Percentiles rank a stretch among this genome's conserved stretches.
Conservation (phyloP, 2,329 filamentous ascomycete genomes). For the Aspergillus sp. region DNA sequence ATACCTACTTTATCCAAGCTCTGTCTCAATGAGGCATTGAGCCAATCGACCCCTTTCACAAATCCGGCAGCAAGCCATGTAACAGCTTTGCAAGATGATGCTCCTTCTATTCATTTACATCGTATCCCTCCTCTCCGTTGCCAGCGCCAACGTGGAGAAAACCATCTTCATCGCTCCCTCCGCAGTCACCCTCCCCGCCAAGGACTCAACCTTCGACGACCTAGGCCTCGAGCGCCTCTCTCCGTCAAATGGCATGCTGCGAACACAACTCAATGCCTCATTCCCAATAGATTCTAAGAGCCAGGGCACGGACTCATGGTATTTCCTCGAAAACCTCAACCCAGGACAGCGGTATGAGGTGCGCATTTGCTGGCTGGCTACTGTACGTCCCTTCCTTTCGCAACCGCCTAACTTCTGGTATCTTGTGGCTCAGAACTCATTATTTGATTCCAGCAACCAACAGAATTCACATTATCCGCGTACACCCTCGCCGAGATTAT, state of each 20-base stretch:
- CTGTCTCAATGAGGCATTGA: not conserved
- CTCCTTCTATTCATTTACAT: slow-evolving; percentile 15
- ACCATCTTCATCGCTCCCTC: slow-evolving; percentile 77
- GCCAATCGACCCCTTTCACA: not conserved
- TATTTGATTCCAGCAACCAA: slow-evolving; percentile 69
- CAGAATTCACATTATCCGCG: slow-evolving; percentile 69
- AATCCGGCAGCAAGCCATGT: not conserved
- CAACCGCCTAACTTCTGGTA: not conserved
- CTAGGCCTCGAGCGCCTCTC: slow-evolving; percentile 67
- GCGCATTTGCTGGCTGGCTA: slow-evolving; percentile 89
- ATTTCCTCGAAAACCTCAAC: slow-evolving; percentile 69
- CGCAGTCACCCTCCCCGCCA: slow-evolving; percentile 55
- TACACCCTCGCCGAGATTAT: slow-evolving; percentile 63
- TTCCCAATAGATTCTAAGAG: slow-evolving; percentile 59
- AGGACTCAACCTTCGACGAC: slow-evolving; percentile 57
- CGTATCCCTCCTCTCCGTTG: slow-evolving; percentile 19
- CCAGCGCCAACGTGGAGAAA: slow-evolving; percentile 80
- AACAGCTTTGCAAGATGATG: slow-evolving; percentile 16
- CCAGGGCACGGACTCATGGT: slow-evolving; percentile 71
- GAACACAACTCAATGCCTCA: slow-evolving; percentile 64
- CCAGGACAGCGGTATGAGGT: slow-evolving; percentile 81
- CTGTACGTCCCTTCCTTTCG: slow-evolving; percentile 57
- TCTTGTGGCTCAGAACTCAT: not conserved
- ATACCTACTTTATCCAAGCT: not conserved
- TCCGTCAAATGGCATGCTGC: slow-evolving; percentile 55